A percentile compares a stretch with the other conserved stretches of the same genome.
Conservation (phyloP, 2,329 filamentous ascomycete genomes). For the Trichoderma semiorbis region DNA sequence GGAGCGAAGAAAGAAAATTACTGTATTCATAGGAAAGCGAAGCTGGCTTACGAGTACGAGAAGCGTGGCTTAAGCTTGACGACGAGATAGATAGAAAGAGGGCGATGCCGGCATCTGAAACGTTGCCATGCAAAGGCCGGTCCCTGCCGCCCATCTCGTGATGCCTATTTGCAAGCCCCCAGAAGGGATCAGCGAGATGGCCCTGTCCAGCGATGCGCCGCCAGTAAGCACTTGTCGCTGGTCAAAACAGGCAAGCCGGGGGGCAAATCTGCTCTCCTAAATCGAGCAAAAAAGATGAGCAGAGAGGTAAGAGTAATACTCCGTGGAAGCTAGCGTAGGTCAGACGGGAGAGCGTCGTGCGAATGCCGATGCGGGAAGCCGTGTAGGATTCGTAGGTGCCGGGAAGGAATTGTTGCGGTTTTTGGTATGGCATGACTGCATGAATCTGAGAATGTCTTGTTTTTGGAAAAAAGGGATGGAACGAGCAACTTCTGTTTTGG, state of each 20-base stretch:
- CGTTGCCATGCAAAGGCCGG: neutral
- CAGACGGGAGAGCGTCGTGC: neutral
- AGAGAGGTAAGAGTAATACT: neutral
- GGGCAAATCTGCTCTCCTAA: neutral
- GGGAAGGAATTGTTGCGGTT: neutral
- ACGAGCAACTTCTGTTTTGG: neutral
- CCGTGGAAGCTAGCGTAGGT: neutral
- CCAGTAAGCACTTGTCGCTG: neutral
- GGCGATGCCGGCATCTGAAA: neutral
- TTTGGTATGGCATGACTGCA: neutral
- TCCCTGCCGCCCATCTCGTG: neutral
- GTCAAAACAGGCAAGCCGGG: neutral
- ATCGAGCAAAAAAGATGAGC: neutral
- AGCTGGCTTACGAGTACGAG: neutral
- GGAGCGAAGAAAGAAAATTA: neutral
- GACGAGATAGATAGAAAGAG: neutral
- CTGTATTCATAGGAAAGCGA: neutral
- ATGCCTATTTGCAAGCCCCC: neutral
- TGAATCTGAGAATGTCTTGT: neutral
- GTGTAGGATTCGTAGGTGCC: constrained; percentile 1
- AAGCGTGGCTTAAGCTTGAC: neutral
- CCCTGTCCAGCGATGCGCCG: neutral
- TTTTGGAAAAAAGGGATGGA: neutral
- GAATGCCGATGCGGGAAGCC: neutral
- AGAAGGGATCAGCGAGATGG: neutral